These are phyloP conservation scores for Paraurostyla sp. DNA, from an alignment of 73 alveolate species.

Conservation along the genomic window DNA sequence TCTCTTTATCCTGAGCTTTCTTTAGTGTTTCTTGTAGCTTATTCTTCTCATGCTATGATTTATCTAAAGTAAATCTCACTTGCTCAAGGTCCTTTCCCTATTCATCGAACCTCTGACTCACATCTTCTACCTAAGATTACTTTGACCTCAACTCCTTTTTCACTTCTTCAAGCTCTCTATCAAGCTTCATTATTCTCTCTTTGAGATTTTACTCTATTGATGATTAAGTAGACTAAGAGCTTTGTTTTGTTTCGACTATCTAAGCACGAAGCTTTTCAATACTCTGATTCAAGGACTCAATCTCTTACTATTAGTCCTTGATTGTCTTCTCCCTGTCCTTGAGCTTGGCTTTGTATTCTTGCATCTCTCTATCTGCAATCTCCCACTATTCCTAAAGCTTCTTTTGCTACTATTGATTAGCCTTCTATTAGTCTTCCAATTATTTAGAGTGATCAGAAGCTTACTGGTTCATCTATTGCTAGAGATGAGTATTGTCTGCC, in stretches of 20 bases:
- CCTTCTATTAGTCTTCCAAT: background rate
- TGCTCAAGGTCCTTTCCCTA: background rate
- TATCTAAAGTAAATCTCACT: background rate
- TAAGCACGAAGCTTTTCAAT: conserved; percentile 54
- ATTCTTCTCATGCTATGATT: background rate
- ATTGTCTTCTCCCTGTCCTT: conserved; percentile 16
- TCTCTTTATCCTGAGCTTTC: background rate
- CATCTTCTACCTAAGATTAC: conserved; percentile 4
- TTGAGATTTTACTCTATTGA: background rate
- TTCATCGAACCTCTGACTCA: background rate
- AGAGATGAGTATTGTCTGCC: conserved; percentile 34
- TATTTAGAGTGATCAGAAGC: background rate
- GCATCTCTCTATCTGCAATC: conserved; percentile 6
- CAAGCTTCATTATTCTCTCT: background rate
- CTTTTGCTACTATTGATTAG: background rate
- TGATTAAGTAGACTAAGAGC: background rate
- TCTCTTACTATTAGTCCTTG: conserved; percentile 30
- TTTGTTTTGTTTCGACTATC: conserved; percentile 6
- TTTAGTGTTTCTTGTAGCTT: background rate
- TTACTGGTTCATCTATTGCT: background rate
- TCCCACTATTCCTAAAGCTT: conserved; percentile 21
- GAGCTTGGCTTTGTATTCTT: conserved; percentile 2
- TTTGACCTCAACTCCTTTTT: background rate
- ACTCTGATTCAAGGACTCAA: conserved; percentile 29
- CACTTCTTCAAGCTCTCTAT: conserved; percentile 18